Evolutionary conservation across 768 basidiomycete genomes (phyloP).

Genomic region (Pleurotus salmoneostramineus): DNA sequence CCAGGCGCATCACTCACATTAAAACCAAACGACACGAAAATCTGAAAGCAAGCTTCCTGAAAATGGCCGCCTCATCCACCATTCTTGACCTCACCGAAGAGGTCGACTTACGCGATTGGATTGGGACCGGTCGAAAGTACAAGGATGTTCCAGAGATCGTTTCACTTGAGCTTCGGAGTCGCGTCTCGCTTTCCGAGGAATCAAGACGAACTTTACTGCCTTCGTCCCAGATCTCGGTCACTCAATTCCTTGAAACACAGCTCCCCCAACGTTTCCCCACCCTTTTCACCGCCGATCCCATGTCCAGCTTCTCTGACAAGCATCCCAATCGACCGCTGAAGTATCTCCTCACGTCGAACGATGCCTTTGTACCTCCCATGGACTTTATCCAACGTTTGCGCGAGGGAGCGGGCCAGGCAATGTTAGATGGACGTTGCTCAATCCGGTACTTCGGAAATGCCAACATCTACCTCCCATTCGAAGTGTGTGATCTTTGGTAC

Average conservation of each 20-base stretch:
- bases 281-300: not conserved
- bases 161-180: not conserved
- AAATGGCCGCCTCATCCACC: no score
- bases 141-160: not conserved
- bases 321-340: not conserved
- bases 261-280: not conserved
- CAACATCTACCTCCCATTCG: not conserved
- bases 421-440: not conserved
- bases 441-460: not conserved
- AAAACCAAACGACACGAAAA: no score
- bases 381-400: not conserved
- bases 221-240: not conserved
- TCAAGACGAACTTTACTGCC: not conserved
- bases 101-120: not conserved
- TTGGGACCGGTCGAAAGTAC: not conserved
- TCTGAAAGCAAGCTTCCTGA: no score
- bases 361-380: not conserved
- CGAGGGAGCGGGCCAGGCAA: not conserved
- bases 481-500: not conserved
- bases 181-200: not conserved
- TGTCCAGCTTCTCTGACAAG: not conserved
- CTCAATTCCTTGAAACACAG: not conserved
- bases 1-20: no score
- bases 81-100: not conserved
- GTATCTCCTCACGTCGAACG: not conserved